Evolutionary conservation across 768 basidiomycete species (phyloP), one percentile per base, ranked within the genome.

Genomic region (Cubamyces lactineus): DNA sequence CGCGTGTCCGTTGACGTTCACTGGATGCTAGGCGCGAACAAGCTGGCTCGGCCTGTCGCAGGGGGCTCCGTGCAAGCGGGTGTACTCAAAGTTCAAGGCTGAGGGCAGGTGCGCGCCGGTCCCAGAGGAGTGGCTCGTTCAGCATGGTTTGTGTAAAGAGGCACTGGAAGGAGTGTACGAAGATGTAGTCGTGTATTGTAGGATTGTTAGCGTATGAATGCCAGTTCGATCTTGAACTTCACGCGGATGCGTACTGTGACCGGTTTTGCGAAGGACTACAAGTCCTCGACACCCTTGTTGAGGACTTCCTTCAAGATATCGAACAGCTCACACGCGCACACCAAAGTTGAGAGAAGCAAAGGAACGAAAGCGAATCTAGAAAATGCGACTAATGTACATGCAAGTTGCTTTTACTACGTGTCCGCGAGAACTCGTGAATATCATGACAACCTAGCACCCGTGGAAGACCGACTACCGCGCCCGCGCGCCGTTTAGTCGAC

Each of bases 401-500:
- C 50, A 28, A 47, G 26, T 54, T 62, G 53, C 49, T 62, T 62
- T 66, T 53, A 46, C 45, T 61, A 62, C 57, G 49, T 56, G 64
- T 61, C 59, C 64, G 57, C 55, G 41, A 53, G 43, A 59, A 48
- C 55, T 60, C 53, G 57, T 61, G 46, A 58, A 26, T 39, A 49
- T 61, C 59, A 47, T 61, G 39, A 64, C 48, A 40, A 56, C 53
- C 51, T 24, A 58, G 50, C 46, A 54, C 48, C 57, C 40, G 41
- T 41, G 53, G 23, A 43, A 51, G 41, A 26, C 34, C 21, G 46
- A 40, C 52, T 26, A 50, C 3, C 24, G 47, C 46, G 47, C 48
- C 49, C 53, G 64, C 48, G 62, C 64, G 39, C 57, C 66, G 61
- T 65, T 82, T 84, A 91, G 74, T 91, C 89, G 69, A 94, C 94